Evolutionary conservation across 495 filamentous ascomycete species (phyloP), one percentile per base, ranked within the genome.

Genomic region (Penicillium roqueforti): DNA sequence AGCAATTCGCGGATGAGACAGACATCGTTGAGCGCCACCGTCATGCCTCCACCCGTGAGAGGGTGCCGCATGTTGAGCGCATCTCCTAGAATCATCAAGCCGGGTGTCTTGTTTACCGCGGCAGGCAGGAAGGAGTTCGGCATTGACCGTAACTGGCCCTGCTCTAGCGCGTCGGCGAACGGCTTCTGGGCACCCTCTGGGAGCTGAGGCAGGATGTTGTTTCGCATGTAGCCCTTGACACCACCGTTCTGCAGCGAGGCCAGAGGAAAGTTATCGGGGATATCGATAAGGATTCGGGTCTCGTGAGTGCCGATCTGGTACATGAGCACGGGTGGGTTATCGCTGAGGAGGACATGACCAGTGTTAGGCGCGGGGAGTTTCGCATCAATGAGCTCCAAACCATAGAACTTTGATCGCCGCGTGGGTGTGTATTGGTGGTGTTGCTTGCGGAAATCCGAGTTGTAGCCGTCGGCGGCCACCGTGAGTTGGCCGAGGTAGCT

Each of bases 281-380:
- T 81, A 71, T 97, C 92, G 61, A 97, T 80, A 11, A 98, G 80
- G 18, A 88, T 87, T 41, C 93, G 82, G 4, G 93, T 98, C 70
- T 97, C 93, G 74, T 87, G 90, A 11, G 89, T 87, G 60, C 95
- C 92, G 70, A 98, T 98, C 73, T 97, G 93, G 76, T 98, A 98
- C 54, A 98, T 80, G 18, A 98, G 84, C 40, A 96, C 85, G 1
- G 92, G 92, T 5, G 85, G 80, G 28, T 60, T 60, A 50, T 88
- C 82, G 53, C 87, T 86, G 52, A 98, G 84, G 34, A 97, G 75
- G 46, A 98, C 92, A 67, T 95, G 92, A 16, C 93, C 93, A 69
- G 88, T 86, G 56, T 80, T 69, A 3, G 86, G 82, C 20, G 71
- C 70, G 4, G 92, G 90, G 3, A 97, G 81, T 16, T 81, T 74